These are phyloP conservation scores for Colletotrichum coccodes DNA, from an alignment of 2,329 filamentous ascomycete species.

Conservation along the genomic window DNA sequence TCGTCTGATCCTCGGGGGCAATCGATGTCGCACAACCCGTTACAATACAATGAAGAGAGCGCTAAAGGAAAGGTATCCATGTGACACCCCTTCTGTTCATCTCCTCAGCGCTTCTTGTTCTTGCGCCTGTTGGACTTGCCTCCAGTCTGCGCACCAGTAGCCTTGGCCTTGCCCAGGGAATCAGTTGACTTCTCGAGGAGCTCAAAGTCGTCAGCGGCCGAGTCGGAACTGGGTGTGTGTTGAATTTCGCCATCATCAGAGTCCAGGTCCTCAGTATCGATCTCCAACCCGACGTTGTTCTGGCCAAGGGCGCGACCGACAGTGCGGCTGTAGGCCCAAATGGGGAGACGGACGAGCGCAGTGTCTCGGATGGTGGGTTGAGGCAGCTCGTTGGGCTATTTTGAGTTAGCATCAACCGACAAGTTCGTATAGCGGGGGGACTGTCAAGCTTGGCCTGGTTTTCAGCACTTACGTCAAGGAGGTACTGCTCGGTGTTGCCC, in stretches of 20 bases:
- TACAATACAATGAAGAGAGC: not conserved
- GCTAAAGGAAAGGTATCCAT: not conserved
- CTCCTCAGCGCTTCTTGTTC: constrained; percentile 61
- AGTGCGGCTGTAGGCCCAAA: constrained; percentile 73
- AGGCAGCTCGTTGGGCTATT: constrained; percentile 80
- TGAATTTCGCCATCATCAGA: constrained; percentile 62
- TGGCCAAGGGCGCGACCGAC: constrained; percentile 60
- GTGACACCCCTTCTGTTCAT: not conserved
- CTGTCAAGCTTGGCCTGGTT: not conserved
- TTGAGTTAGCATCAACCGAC: constrained; percentile 34
- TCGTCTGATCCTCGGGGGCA: not conserved
- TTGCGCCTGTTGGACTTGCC: constrained; percentile 63
- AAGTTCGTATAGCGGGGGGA: not conserved
- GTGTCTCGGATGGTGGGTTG: constrained; percentile 84
- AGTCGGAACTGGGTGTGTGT: constrained; percentile 65
- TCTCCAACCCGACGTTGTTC: constrained; percentile 46
- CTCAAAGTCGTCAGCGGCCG: constrained; percentile 70
- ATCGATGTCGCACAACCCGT: not conserved
- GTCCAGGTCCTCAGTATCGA: constrained; percentile 48
- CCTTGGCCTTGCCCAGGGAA: constrained; percentile 62
- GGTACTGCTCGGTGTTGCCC: constrained; percentile 82
- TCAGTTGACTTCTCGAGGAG: constrained; percentile 70
- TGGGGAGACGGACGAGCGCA: constrained; percentile 80
- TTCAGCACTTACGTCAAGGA: constrained; percentile 80
- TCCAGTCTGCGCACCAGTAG: constrained; percentile 57